Base-by-base conservation (phyloP, 345 rosid genomes). In the Euphorbia peplus region DNA sequence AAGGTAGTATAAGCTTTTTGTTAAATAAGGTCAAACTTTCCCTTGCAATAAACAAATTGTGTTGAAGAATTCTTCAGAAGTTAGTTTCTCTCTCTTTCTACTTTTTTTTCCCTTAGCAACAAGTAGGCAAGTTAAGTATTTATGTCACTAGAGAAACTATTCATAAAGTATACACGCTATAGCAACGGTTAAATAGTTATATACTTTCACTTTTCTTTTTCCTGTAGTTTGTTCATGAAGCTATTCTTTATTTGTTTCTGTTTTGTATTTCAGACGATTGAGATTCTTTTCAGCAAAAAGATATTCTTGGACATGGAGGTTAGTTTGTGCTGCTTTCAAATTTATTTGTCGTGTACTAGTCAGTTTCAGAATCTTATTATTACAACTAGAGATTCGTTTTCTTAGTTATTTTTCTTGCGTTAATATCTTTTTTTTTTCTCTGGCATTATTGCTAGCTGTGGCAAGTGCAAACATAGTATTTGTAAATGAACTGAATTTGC, bases 281-380 rank as follows among this genome's bases (percentile, higher is more conserved):
- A 79, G 82, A 78, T 78, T 55, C 92, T 91, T 70, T 88, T 89
- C 84, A 76, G 85, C 82, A 83, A 71, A 60, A 82, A 70, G 79
- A 75, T 89, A 41, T 85, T 89, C 68, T 77, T 83, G 80, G 79
- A 87, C 70, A 78, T 80, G 86, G 90, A 87, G 99, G 96, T 93
- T 73, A 64, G 96, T 30, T 25, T 58, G 50, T 11, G 3, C 39
- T 61, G 25, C 35, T 9, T 70, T 2, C 8, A 11, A 22, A 35
- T 67, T 14, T 46, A 42, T 21, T 42, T 41, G 19, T n/a, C n/a
- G n/a, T n/a, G n/a, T 39, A 28, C 8, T 46, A 44, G 32, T 29
- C 60, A 21, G 15, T 37, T 22, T 51, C 6, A n/a, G 14, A 47
- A 30, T 30, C 57, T 58, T 26, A 68, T 39, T 46, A 1, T 28